Percentiles rank a stretch among this genome's conserved stretches.
Conservation (phyloP, 192 early-diverging fungal species). For the Umbelopsis isabellina region DNA sequence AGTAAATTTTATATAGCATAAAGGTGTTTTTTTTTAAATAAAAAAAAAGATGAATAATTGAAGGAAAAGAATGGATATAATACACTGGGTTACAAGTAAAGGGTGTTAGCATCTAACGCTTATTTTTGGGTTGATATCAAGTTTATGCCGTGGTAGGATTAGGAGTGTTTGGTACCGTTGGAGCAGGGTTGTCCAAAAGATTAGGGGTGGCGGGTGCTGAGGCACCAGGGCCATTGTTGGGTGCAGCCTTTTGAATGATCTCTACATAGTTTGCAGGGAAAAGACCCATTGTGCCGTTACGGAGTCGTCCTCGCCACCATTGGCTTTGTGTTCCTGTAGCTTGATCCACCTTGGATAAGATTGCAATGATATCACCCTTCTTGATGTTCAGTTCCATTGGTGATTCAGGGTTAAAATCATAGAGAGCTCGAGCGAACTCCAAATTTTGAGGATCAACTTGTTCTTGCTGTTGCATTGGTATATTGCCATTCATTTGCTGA, state of each 20-base stretch:
- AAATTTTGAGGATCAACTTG: constrained; percentile 54
- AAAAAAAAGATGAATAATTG: too few relatives aligned
- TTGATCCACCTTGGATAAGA: constrained; percentile 81
- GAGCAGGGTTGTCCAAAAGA: too few relatives aligned
- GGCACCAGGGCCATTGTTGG: neutral
- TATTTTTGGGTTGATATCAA: too few relatives aligned
- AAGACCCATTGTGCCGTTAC: constrained; percentile 80
- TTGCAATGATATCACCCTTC: constrained; percentile 88
- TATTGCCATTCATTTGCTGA: constrained; percentile 1
- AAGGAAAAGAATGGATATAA: too few relatives aligned
- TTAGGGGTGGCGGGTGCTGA: too few relatives aligned
- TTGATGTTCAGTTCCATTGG: constrained; percentile 83
- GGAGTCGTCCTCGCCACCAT: constrained; percentile 93
- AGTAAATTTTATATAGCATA: too few relatives aligned
- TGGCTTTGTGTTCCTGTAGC: constrained; percentile 67
- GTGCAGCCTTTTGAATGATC: constrained; percentile 72
- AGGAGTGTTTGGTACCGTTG: too few relatives aligned
- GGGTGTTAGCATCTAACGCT: too few relatives aligned
- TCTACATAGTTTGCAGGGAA: constrained; percentile 96
- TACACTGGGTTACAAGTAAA: too few relatives aligned
- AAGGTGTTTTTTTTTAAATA: too few relatives aligned
- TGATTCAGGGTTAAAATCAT: constrained; percentile 78
- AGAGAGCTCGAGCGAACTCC: constrained; percentile 89
- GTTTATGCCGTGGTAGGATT: too few relatives aligned
- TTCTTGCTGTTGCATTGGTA: constrained; percentile 13